Evolutionary conservation across 2,329 filamentous ascomycete genomes (phyloP).

Genomic region (Trematosphaeria pertusa): DNA sequence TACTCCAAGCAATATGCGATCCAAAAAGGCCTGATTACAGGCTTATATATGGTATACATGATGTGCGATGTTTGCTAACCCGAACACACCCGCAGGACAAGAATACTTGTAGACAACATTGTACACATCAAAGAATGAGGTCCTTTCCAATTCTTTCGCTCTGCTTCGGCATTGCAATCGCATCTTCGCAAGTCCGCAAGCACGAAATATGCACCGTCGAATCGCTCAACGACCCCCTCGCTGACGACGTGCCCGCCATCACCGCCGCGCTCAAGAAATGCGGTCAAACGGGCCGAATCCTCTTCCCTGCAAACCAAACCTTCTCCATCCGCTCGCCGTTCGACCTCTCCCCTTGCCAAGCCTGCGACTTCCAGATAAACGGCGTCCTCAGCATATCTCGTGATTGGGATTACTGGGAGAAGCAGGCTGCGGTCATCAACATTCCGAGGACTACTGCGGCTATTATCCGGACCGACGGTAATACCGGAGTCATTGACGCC

Average conservation of each 20-base stretch:
- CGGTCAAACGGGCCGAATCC: constrained; percentile 54
- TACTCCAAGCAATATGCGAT: neutral
- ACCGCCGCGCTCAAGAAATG: constrained; percentile 50
- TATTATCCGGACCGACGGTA: constrained; percentile 51
- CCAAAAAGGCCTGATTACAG: too few species aligned
- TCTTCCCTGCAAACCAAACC: constrained; percentile 51
- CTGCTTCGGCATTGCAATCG: neutral
- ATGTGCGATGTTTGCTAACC: too few species aligned
- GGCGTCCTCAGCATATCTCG: constrained; percentile 51
- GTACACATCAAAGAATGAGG: too few species aligned
- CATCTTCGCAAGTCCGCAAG: constrained; percentile 3
- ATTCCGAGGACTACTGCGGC: constrained; percentile 48
- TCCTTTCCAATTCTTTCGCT: too few species aligned
- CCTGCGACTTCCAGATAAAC: constrained; percentile 57
- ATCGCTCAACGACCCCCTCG: constrained; percentile 37
- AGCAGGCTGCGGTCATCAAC: constrained; percentile 41
- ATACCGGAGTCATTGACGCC: constrained; percentile 54
- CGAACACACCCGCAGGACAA: too few species aligned
- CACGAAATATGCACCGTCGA: constrained; percentile 42
- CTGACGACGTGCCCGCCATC: constrained; percentile 56
- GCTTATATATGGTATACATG: too few species aligned
- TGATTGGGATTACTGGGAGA: constrained; percentile 53
- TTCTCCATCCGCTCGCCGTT: constrained; percentile 55
- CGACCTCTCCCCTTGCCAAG: constrained; percentile 50
- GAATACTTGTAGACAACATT: too few species aligned